phyloP scores from a whole-genome alignment of 192 early-diverging fungal species.

The Backusella circina region DNA sequence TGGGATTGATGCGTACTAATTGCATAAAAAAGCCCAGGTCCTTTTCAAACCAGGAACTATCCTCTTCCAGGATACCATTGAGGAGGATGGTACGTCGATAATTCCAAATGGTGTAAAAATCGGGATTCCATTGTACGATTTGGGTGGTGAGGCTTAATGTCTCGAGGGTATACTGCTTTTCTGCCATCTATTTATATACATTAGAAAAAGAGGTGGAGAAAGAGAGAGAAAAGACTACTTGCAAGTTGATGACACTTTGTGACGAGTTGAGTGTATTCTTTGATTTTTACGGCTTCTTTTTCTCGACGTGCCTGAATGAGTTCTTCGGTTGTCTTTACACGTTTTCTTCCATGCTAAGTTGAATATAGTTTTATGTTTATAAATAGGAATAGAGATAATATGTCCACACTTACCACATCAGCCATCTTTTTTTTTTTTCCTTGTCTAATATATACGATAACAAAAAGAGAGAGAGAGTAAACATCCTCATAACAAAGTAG shows the following conservation, averaged over 20 bases:
- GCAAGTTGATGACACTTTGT: constrained; percentile 27
- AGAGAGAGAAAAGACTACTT: neutral
- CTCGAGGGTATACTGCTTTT: constrained; percentile 37
- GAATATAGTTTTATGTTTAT: neutral
- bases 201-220: too few relatives aligned
- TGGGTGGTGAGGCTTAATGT: constrained; percentile 64
- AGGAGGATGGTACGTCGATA: constrained; percentile 73
- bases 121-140: constrained; percentile 81
- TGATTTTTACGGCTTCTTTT: constrained; percentile 40
- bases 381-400: too few relatives aligned
- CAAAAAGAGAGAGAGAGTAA: too few relatives aligned
- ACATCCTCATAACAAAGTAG: too few relatives aligned
- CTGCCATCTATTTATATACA: too few relatives aligned
- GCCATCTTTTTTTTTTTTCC: neutral
- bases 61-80: constrained; percentile 32
- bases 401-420: neutral
- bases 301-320: constrained; percentile 27
- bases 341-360: constrained; percentile 39
- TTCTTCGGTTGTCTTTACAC: constrained; percentile 36
- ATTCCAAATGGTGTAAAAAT: constrained; percentile 96
- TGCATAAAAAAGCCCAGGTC: constrained; percentile 82
- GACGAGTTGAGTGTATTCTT: constrained; percentile 39
- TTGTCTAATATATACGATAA: too few relatives aligned
- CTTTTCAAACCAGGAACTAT: constrained; percentile 30
- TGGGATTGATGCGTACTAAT: constrained; percentile 73